phyloP scores from a whole-genome alignment of 2,329 filamentous ascomycete genomes.

The Epichloe brachyelytri region DNA sequence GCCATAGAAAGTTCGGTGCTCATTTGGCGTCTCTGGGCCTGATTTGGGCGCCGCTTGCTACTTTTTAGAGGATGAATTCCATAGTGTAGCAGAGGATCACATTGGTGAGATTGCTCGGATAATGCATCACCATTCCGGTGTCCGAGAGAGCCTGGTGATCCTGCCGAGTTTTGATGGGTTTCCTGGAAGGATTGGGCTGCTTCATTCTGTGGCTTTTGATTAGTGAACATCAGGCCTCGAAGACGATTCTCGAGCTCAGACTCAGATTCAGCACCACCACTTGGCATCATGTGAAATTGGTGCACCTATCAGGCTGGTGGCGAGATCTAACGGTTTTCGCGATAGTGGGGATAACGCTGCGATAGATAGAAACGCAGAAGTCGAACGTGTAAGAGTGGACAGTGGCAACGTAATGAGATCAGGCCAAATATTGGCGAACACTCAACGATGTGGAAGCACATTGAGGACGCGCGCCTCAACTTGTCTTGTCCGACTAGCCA shows the following conservation, averaged over 20 bases:
- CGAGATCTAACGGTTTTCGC: neutral
- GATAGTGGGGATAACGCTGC: neutral
- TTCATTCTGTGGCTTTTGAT: slow-evolving; percentile 15
- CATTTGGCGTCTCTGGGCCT: slow-evolving; percentile 51
- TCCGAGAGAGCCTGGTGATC: neutral
- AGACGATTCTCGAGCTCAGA: slow-evolving; percentile 41
- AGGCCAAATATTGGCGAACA: neutral
- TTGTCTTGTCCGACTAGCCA: neutral
- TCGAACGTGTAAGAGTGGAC: neutral
- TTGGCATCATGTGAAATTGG: neutral
- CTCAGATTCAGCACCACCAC: neutral
- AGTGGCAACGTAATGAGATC: neutral
- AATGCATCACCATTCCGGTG: neutral
- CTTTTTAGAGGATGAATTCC: slow-evolving; percentile 7
- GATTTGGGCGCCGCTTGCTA: slow-evolving; percentile 28
- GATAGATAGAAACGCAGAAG: neutral
- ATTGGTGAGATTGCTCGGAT: neutral
- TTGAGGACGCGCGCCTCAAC: neutral
- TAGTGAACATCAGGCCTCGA: slow-evolving; percentile 45
- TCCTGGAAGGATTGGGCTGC: neutral
- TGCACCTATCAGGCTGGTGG: neutral
- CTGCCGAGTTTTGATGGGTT: neutral
- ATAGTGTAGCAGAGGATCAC: slow-evolving; percentile 2
- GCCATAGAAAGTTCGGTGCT: slow-evolving; percentile 44
- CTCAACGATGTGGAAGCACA: neutral